A percentile compares a stretch with the other conserved stretches of the same genome.
Conservation (phyloP, 352 stramenopile genomes). For the Pythium rishiriense region DNA sequence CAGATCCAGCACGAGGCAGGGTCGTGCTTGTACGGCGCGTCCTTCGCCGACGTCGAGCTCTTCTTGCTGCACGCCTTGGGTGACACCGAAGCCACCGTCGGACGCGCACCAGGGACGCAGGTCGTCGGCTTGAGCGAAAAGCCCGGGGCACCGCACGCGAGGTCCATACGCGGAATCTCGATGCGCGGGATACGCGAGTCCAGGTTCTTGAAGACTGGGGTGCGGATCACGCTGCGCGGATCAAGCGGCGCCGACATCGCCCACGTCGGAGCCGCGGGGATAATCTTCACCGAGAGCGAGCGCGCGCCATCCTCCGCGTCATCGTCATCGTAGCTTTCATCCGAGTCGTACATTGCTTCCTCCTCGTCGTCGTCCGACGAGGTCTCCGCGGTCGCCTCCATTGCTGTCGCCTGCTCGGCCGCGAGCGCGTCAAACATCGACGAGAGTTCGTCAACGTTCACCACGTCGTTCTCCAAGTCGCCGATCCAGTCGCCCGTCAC, state of each 20-base stretch:
- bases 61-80: slow-evolving; percentile 56
- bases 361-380: slow-evolving; percentile 18
- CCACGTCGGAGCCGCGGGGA: slow-evolving; percentile 56
- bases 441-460: slow-evolving; percentile 77
- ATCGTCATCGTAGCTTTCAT: slow-evolving; percentile 41
- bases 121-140: slow-evolving; percentile 20
- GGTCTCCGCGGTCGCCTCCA: slow-evolving; percentile 11
- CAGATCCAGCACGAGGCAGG: slow-evolving; percentile 84
- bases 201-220: slow-evolving; percentile 72
- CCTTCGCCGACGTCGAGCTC: slow-evolving; percentile 26
- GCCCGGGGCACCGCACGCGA: slow-evolving; percentile 36
- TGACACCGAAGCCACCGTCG: slow-evolving; percentile 36
- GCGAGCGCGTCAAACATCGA: slow-evolving; percentile 63
- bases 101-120: slow-evolving; percentile 16
- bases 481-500: slow-evolving; percentile 58
- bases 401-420: slow-evolving; percentile 40
- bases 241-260: slow-evolving; percentile 61
- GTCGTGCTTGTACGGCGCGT: slow-evolving; percentile 60
- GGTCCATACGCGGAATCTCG: slow-evolving; percentile 69
- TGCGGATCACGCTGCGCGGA: slow-evolving; percentile 76
- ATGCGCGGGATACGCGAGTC: slow-evolving; percentile 76
- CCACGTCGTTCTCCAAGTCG: slow-evolving; percentile 56
- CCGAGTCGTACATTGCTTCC: slow-evolving; percentile 32
- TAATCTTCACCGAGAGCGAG: slow-evolving; percentile 36
- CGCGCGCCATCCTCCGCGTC: slow-evolving; percentile 38